Base-by-base conservation (phyloP, 2,329 filamentous ascomycete species). In the Parascedosporium putredinis region DNA sequence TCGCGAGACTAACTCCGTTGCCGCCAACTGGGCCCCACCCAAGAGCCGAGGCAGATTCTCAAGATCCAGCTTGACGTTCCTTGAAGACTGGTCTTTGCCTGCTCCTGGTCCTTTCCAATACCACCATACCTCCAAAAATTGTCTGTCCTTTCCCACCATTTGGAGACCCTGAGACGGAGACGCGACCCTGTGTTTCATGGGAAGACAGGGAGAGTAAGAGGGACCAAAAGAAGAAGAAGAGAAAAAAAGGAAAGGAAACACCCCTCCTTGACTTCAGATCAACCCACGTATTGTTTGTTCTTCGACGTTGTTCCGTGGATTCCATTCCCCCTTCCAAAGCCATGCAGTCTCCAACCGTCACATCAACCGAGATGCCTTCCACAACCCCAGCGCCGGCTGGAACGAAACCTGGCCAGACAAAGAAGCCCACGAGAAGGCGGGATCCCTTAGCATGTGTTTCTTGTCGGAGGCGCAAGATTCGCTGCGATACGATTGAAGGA, bases 391-490 rank as follows among this genome's bases (percentile, higher is more conserved):
- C 20, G 23, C 23, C 16, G 12, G 23, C 38, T 18, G 38, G n/a
- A n/a, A n/a, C 38, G 5, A 42, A 42, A 22, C 20, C 38, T 4
- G 18, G 16, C 16, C 10, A 16, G 38, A 20, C 16, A 42, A 16
- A 20, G 16, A 47, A 47, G 22, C 23, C 31, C 9, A 47, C 25
- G 4, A 14, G 29, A n/a, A 25, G 45, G 10, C 50, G 52, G n/a
- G 45, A 51, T 24, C 36, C 52, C 8, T 16, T 45, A 20, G 53
- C 53, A 18, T 55, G 53, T 22, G 20, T 47, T 8, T 50, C 49
- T 14, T 55, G 53, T n/a, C 51, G 50, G 16, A 23, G 14, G 9
- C 49, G 51, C 20, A 55, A 55, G 36, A 50, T 55, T 2, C 53
- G 53, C 3, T 55, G 53, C 33, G 51, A 55, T 18, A 50, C 53